Base-by-base conservation (phyloP, 192 early-diverging fungal genomes). In the Backusella parvicylindrica region DNA sequence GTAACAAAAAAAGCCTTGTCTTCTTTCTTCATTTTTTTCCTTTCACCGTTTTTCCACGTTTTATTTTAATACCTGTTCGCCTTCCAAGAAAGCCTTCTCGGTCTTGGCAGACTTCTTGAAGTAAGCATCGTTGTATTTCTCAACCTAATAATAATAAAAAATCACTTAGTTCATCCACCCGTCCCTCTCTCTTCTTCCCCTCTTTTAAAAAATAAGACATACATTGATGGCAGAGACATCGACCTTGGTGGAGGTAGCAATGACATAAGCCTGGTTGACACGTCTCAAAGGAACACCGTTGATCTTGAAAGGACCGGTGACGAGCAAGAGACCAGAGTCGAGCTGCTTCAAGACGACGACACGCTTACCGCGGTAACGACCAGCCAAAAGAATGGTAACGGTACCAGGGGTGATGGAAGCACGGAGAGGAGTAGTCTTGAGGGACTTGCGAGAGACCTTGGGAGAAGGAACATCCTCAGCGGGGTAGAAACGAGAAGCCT, bases 331-430 rank as follows among this genome's bases (percentile, higher is more conserved):
- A 76, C 98, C 98, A 79, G 94, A 93, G 75, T 87, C 85, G 78
- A 99, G 91, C 86, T 95, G 94, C 92, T 96, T 98, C 83, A 99
- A 90, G 91, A 95, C 98, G 43, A 99, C 98, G 76, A 99, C 98
- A 73, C 98, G 92, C 92, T 98, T 98, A 72, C 98, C 98, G 74
- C 95, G 94, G 93, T 92, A 98, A 78, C 96, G 93, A 79, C 98
- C 97, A 31, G 87, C 88, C 73, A 99, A 88, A 75, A 99, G 90
- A 80, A 99, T 99, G 64, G 99, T 88, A 76, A 99, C 93, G 84
- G 98, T 96, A 70, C 98, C 98, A 79, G 98, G 95, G 72, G 95
- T 96, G 89, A 99, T 98, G 85, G 93, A 87, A 75, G 86, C 75
- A 86, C 98, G 96, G 84, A 98, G 91, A 73, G 86, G 83, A 64